Evolutionary conservation across 208 protist species (phyloP).

Genomic region (Vickermania ingenoplastis): DNA sequence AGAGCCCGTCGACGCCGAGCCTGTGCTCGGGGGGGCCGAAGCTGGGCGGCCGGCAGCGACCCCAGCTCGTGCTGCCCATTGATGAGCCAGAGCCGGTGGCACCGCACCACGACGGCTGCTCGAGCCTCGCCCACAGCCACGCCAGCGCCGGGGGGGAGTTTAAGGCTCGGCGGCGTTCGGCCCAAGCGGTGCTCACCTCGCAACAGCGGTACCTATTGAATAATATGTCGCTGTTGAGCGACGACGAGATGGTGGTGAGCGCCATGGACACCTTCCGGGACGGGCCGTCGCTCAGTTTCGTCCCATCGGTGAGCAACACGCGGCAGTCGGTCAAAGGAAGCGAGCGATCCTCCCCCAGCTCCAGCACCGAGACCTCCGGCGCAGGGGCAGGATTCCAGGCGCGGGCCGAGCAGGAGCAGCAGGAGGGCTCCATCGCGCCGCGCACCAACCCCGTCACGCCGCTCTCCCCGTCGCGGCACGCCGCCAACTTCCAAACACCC

Average conservation of each 20-base stretch:
- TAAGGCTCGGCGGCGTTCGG: not conserved
- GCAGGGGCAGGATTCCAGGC: not conserved
- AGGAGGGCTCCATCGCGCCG: too few relatives aligned
- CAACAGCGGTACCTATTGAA: not conserved
- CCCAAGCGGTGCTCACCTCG: not conserved
- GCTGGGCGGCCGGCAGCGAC: not conserved
- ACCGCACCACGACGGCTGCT: not conserved
- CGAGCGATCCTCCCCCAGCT: not conserved
- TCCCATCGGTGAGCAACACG: conserved; percentile 8
- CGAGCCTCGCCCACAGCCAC: not conserved
- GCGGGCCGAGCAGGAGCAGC: too few relatives aligned
- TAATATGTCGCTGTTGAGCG: not conserved
- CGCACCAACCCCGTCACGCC: too few relatives aligned
- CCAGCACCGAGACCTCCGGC: not conserved
- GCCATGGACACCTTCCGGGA: not conserved
- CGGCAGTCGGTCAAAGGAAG: conserved; percentile 7
- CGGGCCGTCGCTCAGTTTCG: not conserved
- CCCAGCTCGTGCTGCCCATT: not conserved
- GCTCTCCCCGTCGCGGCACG: not conserved
- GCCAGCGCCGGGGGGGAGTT: too few relatives aligned
- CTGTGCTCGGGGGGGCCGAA: not conserved
- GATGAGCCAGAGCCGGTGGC: not conserved
- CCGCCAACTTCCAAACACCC: not conserved
- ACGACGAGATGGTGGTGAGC: not conserved
- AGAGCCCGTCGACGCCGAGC: not conserved